Conservation (phyloP, 2,329 filamentous ascomycete species). For the Chaetomium sp. region DNA sequence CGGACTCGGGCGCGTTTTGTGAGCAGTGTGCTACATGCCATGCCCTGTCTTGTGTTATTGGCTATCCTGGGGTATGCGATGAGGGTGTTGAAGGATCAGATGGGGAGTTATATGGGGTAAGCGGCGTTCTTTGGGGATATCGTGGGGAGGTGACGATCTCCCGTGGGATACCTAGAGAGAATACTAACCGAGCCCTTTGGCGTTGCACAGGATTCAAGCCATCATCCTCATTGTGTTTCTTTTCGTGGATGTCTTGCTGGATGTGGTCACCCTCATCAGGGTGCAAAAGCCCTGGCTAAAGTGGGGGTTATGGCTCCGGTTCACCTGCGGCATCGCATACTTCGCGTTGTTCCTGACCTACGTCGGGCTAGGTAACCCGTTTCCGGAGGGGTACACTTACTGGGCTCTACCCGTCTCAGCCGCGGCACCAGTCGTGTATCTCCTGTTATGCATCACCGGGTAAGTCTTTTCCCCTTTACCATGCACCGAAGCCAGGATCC, state of each 20-base stretch:
- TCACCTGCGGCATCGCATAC: constrained; percentile 29
- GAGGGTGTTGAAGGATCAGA: constrained; percentile 3
- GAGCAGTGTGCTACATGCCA: constrained; percentile 17
- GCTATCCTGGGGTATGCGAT: constrained; percentile 15
- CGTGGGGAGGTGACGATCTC: neutral
- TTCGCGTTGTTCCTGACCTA: constrained; percentile 33
- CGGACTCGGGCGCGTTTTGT: constrained; percentile 9
- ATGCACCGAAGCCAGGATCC: neutral
- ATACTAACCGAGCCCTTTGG: neutral
- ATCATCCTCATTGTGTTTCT: constrained; percentile 29
- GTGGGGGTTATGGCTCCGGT: constrained; percentile 29
- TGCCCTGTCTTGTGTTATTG: constrained; percentile 18
- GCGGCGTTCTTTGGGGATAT: neutral
- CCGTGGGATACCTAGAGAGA: neutral
- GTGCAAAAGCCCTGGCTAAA: constrained; percentile 28
- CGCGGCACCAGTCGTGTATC: constrained; percentile 30
- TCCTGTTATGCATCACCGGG: constrained; percentile 33
- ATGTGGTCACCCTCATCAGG: constrained; percentile 30
- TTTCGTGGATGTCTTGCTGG: constrained; percentile 31
- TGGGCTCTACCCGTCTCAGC: constrained; percentile 30
- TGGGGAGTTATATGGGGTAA: constrained; percentile 8
- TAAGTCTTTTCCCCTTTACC: constrained; percentile 1
- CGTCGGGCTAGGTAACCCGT: constrained; percentile 31
- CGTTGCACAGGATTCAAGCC: constrained; percentile 24
- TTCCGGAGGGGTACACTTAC: constrained; percentile 32